A percentile compares a stretch with the other conserved stretches of the same genome.
Evolutionary conservation across 371 early-diverging fungal species (phyloP).

Genomic region (Apophysomyces variabilis): DNA sequence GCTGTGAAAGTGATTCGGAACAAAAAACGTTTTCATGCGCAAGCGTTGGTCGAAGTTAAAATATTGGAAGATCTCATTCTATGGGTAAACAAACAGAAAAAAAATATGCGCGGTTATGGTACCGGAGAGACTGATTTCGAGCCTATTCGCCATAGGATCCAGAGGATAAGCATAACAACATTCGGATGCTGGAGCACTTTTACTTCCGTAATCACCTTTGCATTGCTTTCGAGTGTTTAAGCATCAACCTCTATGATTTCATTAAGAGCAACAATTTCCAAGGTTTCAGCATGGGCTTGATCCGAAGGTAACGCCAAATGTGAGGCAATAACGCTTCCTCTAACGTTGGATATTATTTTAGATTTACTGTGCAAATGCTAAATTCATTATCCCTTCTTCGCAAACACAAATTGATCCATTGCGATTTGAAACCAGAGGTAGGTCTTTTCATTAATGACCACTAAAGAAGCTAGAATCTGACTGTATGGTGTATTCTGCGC

Average conservation of each 20-base stretch:
- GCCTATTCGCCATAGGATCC: constrained; percentile 66
- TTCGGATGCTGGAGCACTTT: constrained; percentile 92
- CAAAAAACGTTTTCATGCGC: constrained; percentile 86
- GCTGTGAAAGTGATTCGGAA: constrained; percentile 93
- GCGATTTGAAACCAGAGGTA: constrained; percentile 97
- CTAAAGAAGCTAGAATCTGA: too few relatives aligned
- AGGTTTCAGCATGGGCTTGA: constrained; percentile 84
- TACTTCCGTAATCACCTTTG: constrained; percentile 94
- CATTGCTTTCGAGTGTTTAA: constrained; percentile 94
- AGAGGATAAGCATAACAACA: constrained; percentile 75
- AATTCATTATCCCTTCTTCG: constrained; percentile 76
- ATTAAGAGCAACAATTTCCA: constrained; percentile 91
- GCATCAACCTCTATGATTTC: constrained; percentile 96
- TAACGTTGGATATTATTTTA: constrained; percentile 10
- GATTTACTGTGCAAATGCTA: constrained; percentile 86
- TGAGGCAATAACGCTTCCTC: background rate
- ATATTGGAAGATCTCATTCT: constrained; percentile 69
- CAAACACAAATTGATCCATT: constrained; percentile 85
- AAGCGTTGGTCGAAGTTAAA: constrained; percentile 87
- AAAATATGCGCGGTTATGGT: background rate
- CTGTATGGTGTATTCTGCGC: too few relatives aligned
- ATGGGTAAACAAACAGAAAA: constrained; percentile 30
- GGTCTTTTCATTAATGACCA: background rate
- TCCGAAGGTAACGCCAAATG: constrained; percentile 60
- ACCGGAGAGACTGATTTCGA: too few relatives aligned